Conservation (phyloP, 176 grass and related monocot genomes). For the Phragmites australis region DNA sequence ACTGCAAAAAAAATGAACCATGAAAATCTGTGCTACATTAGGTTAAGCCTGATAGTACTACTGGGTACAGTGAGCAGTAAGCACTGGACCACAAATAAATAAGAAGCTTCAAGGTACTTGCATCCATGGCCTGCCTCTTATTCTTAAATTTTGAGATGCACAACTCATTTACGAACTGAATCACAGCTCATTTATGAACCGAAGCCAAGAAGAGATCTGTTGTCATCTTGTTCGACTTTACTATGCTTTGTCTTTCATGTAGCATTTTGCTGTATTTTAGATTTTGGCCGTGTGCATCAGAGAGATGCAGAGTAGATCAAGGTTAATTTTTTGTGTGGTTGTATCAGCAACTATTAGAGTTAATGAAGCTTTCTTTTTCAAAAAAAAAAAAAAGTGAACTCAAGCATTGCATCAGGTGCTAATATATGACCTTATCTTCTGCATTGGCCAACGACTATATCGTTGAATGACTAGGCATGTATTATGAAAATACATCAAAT, state of each 20-base stretch:
- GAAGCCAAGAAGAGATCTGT: too few relatives aligned
- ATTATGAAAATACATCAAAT: not conserved
- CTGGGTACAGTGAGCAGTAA: conserved; percentile 21
- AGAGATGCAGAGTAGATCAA: too few relatives aligned
- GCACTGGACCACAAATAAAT: not conserved
- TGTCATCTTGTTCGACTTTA: too few relatives aligned
- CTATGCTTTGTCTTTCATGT: too few relatives aligned
- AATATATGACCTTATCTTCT: conserved; percentile 15
- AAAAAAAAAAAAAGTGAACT: too few relatives aligned
- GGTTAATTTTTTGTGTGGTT: too few relatives aligned
- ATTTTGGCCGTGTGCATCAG: too few relatives aligned
- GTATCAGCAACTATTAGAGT: too few relatives aligned
- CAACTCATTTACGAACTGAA: too few relatives aligned
- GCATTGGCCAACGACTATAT: conserved; percentile 1
- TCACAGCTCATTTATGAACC: too few relatives aligned
- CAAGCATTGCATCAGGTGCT: not conserved
- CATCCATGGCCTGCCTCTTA: conserved; percentile 26
- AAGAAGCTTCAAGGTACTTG: conserved; percentile 50
- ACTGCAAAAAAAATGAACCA: not conserved
- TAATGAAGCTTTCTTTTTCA: too few relatives aligned
- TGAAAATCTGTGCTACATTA: conserved; percentile 18
- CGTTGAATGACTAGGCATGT: not conserved
- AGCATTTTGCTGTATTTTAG: too few relatives aligned
- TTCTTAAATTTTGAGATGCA: conserved; percentile 26
- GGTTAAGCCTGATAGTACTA: not conserved